Percentiles rank a stretch among this genome's conserved stretches.
These are phyloP conservation scores for Oryza meyeriana DNA, from an alignment of 176 grass and related monocot genomes.

Conservation along the genomic window DNA sequence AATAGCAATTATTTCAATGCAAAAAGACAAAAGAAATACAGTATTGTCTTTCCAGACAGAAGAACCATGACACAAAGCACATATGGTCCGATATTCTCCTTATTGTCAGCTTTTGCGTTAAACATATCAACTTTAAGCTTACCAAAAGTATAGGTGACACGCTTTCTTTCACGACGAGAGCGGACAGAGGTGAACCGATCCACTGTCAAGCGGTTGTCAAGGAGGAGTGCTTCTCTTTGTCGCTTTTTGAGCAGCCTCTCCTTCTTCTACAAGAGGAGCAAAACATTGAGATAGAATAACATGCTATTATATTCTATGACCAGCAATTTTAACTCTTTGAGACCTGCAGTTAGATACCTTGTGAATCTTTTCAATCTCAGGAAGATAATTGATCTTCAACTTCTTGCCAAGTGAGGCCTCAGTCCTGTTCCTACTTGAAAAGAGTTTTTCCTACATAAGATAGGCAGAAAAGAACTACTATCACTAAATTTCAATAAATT, in stretches of 20 bases:
- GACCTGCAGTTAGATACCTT: conserved; percentile 58
- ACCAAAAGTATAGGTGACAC: conserved; percentile 97
- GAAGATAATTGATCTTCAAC: conserved; percentile 82
- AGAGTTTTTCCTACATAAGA: conserved; percentile 87
- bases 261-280: conserved; percentile 66
- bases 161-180: conserved; percentile 83
- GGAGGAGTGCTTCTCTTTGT: conserved; percentile 92
- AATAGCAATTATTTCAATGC: conserved; percentile 1
- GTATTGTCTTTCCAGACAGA: neutral
- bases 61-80: neutral
- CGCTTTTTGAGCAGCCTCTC: conserved; percentile 90
- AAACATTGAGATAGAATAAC: neutral
- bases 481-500: conserved; percentile 15
- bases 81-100: neutral
- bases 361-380: conserved; percentile 93
- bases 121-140: conserved; percentile 15
- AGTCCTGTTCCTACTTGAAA: conserved; percentile 84
- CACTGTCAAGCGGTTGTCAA: conserved; percentile 69
- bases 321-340: conserved; percentile 31
- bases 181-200: conserved; percentile 82
- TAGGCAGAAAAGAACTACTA: conserved; percentile 13
- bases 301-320: neutral
- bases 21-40: neutral
- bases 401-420: conserved; percentile 93
- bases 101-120: neutral